A percentile compares a stretch with the other conserved stretches of the same genome.
Evolutionary conservation across 176 grass and related monocot genomes (phyloP).

Genomic region (Lolium perenne): DNA sequence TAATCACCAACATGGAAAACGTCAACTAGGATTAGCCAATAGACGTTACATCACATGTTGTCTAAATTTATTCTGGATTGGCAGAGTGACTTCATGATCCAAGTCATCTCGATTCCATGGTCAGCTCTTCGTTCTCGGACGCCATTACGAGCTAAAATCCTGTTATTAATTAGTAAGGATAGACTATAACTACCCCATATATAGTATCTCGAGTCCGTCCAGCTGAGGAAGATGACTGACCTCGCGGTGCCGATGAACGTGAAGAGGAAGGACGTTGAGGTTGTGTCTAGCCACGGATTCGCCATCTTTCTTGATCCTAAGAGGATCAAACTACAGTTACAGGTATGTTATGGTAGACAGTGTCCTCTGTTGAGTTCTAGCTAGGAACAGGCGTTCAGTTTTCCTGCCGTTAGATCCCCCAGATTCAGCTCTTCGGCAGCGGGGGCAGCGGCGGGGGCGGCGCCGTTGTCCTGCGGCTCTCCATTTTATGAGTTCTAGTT

Average conservation of each 20-base stretch:
- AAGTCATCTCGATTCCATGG: slow-evolving; percentile 23
- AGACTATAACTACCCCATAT: neutral
- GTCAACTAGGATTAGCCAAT: slow-evolving; percentile 38
- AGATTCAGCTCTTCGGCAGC: no score
- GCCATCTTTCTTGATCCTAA: slow-evolving; percentile 57
- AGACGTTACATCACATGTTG: neutral
- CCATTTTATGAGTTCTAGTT: neutral
- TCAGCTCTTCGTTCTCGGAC: slow-evolving; percentile 26
- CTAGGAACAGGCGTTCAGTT: neutral
- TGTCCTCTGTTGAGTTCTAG: neutral
- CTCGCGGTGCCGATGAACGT: slow-evolving; percentile 42
- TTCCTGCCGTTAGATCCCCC: neutral
- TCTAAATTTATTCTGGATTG: neutral
- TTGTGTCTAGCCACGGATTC: slow-evolving; percentile 50
- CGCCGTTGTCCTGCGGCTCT: no score
- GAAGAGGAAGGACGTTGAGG: slow-evolving; percentile 66
- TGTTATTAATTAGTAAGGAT: neutral
- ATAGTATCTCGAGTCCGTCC: neutral
- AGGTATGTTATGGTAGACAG: neutral
- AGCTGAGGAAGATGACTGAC: slow-evolving; percentile 40
- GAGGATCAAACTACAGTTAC: slow-evolving; percentile 56
- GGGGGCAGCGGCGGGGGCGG: no score
- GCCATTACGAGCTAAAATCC: neutral
- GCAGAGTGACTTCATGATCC: slow-evolving; percentile 18
- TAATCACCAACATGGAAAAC: slow-evolving; percentile 1